Base-by-base conservation (phyloP, 2,329 filamentous ascomycete genomes). In the Claviceps monticola region DNA sequence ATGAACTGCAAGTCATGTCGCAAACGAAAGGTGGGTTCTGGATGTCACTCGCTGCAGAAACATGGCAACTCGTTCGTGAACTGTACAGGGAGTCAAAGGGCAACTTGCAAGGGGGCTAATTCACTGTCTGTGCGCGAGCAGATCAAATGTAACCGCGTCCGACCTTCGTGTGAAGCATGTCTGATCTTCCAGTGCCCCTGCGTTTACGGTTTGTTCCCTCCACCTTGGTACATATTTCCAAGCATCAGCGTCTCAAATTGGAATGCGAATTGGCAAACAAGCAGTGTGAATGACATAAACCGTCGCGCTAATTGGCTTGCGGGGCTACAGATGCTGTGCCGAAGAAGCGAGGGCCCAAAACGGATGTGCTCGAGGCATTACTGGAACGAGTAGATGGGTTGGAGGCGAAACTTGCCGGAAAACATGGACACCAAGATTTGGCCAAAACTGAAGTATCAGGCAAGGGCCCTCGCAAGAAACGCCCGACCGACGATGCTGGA, bases 1-100 rank as follows among this genome's bases (percentile, higher is more conserved):
- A 95, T 95, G 88, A 95, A 95, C 67, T 95, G 88, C 80, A 94
- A 95, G 68, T 93, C 87, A 52, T 95, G 88, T 73, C 80, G 88
- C 59, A 94, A 94, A 70, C 78, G 88, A 71, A 95, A 95, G 83
- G 88, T 91, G 68, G 47, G 71, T 58, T 51, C 14, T 39, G 14
- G 3, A 16, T 39, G 5, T 39, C 29, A 34, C 9, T 34, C 26
- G 26, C 26, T 29, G 8, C 26, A 29, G 26, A 9, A 29, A 29
- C 26, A 29, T 29, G 26, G 26, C 26, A 29, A 29, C 26, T 29
- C 29, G 9, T 34, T 34, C 29, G 4, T 34, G 8, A 21, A 21
- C 19, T 2, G 41, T 21, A 11, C 29, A 34, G 29, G 29, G 41
- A 43, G 41, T 43, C 17, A 7, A 11, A 21, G 13, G 13, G 11